Base-by-base conservation (phyloP, 108 stramenopile species). In the Bacterosira constricta region DNA sequence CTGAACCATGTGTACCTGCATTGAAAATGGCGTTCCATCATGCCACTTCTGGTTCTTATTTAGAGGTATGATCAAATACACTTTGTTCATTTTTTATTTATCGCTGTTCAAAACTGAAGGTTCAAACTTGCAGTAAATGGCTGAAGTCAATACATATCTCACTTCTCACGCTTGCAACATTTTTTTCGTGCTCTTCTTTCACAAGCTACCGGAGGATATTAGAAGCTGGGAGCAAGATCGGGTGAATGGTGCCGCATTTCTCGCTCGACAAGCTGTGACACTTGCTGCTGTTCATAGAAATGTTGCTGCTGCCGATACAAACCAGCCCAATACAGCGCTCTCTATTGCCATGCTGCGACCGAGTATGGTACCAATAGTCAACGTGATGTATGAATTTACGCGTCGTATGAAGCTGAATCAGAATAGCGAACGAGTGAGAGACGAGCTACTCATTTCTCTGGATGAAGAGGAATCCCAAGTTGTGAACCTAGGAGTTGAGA, bases 11-110 rank as follows among this genome's bases (percentile, higher is more conserved):
- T 31, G 84, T 85, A 11, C 84, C 84, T 9, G 73, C 46, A 5
- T 61, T 85, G 50, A 64, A 55, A n/a, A 31, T 37, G 54, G 84
- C 84, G 1, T 85, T 85, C 67, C 84, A 85, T 71, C 84, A 82
- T 68, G 84, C 84, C 15, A 85, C 84, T 3, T 27, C n/a, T 54
- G 84, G 84, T 18, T 5, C 8, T 1, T 77, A 65, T 57, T 44
- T 82, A 6, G n/a, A 68, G 27, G 49, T 56, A 29, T n/a, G 67
- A 17, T 0, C 2, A 21, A 26, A 25, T 39, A 21, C 36, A 6
- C 26, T 26, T 26, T 30, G 4, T 44, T 56, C 20, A 15, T 17
- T 44, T 46, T 56, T 42, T 17, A 39, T n/a, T 21, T 39, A 6
- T 46, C n/a, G n/a, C n/a, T n/a, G n/a, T n/a, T n/a, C n/a, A n/a